Evolutionary conservation across 495 filamentous ascomycete species (phyloP).

Genomic region (Venustampulla echinocandica): DNA sequence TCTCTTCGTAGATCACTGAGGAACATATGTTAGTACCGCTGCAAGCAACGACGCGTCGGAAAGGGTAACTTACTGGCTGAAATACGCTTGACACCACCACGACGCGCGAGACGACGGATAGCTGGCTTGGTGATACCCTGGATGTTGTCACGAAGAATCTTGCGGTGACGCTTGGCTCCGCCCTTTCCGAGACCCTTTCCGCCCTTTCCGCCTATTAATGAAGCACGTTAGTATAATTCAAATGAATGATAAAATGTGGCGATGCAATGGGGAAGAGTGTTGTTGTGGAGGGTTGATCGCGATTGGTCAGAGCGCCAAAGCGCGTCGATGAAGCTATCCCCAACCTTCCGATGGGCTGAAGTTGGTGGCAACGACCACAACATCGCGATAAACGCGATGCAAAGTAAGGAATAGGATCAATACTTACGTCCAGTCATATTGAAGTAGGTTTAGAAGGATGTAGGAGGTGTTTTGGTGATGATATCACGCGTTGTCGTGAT

Average conservation of each 20-base stretch:
- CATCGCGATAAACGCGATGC: slow-evolving; percentile 9
- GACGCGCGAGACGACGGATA: slow-evolving; percentile 98
- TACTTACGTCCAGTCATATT: slow-evolving; percentile 28
- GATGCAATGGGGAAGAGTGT: neutral
- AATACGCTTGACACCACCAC: slow-evolving; percentile 99
- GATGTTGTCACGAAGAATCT: slow-evolving; percentile 99
- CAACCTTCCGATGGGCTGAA: slow-evolving; percentile 14
- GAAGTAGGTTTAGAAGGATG: slow-evolving; percentile 13
- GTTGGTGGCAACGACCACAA: slow-evolving; percentile 11
- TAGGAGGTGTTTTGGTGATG: slow-evolving; percentile 21
- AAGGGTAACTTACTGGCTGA: slow-evolving; percentile 54
- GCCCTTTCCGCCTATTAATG: slow-evolving; percentile 72
- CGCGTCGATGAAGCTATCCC: slow-evolving; percentile 9
- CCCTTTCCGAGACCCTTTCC: slow-evolving; percentile 91
- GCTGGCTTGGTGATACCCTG: slow-evolving; percentile 99
- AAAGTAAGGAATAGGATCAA: neutral
- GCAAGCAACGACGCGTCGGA: neutral
- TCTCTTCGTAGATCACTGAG: slow-evolving; percentile 98
- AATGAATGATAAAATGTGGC: slow-evolving; percentile 10
- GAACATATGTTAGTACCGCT: slow-evolving; percentile 7
- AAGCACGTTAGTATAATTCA: slow-evolving; percentile 19
- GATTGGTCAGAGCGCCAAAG: slow-evolving; percentile 14
- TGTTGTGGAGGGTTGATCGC: slow-evolving; percentile 8
- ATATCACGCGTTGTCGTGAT: slow-evolving; percentile 21
- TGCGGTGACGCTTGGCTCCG: slow-evolving; percentile 89